Base-by-base conservation (phyloP, 2,329 filamentous ascomycete genomes). In the Alternaria longipes region DNA sequence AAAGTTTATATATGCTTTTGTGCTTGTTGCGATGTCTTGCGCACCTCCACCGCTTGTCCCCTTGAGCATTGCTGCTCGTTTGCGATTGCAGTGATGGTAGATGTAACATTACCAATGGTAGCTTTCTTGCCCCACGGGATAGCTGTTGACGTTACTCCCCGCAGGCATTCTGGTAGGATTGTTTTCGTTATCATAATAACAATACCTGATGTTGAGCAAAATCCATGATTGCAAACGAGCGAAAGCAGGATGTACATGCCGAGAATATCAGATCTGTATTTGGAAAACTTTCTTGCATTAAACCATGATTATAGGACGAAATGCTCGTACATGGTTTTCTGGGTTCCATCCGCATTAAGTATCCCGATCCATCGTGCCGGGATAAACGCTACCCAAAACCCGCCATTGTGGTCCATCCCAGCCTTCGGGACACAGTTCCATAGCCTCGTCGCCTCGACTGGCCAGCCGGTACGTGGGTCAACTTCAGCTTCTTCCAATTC, bases 401-500 rank as follows among this genome's bases (percentile, higher is more conserved):
- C 60, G 8, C 67, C 62, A 8, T 49, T 54, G 4, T 36, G 42
- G 49, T 71, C 66, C 54, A 69, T 65, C 24, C 70, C 64, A 1
- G 59, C 68, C 38, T 66, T 65, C 8, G 70, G 56, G 12, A 54
- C 59, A 30, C 60, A 66, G 34, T 58, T 64, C 51, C 59, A 70
- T 8, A 72, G 47, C 36, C 70, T 59, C 5, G 57, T 26, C 34
- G 41, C 47, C 14, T 65, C 63, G 2, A 59, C 56, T 3, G 70
- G 69, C 68, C 68, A 71, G 12, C 69, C 68, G 12, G 59, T 70
- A 22, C 41, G 34, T 1, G 64, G 64, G 52, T 72, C 63, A 1
- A 73, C 32, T 14, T 66, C 59, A 16, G 36, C 58, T 55, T 71
- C 68, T 54, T 73, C 70, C 18, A 72, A 63, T 49, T 73, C 62